phyloP scores from a whole-genome alignment of 2,329 filamentous ascomycete genomes.

The Scytalidium lignicola region DNA sequence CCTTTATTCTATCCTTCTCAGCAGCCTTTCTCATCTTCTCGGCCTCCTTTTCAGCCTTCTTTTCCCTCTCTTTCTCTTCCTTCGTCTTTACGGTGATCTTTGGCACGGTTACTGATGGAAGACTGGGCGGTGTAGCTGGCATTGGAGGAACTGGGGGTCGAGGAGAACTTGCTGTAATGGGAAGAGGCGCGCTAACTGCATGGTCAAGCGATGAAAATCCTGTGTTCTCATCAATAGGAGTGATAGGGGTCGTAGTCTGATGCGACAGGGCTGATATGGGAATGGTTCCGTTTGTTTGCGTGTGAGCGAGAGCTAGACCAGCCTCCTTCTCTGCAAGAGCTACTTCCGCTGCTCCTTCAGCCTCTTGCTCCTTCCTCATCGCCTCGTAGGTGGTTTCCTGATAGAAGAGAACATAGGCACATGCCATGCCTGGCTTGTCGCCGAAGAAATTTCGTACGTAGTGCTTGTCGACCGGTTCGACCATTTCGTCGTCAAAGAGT shows the following conservation, averaged over 20 bases:
- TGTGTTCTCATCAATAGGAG: slow-evolving; percentile 44
- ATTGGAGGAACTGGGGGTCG: not conserved
- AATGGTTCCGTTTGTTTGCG: slow-evolving; percentile 37
- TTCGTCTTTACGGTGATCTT: slow-evolving; percentile 37
- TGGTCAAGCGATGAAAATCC: slow-evolving; percentile 58
- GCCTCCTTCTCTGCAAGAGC: slow-evolving; percentile 52
- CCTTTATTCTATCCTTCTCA: slow-evolving; percentile 23
- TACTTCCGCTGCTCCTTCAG: slow-evolving; percentile 62
- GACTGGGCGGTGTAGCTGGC: slow-evolving; percentile 4
- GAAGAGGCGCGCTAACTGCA: slow-evolving; percentile 56
- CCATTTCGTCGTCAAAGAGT: slow-evolving; percentile 96
- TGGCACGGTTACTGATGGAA: not conserved
- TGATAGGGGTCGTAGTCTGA: slow-evolving; percentile 44
- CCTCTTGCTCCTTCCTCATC: slow-evolving; percentile 72
- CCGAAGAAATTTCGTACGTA: slow-evolving; percentile 98
- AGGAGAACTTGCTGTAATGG: slow-evolving; percentile 8
- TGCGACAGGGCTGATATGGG: slow-evolving; percentile 38
- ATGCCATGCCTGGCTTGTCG: slow-evolving; percentile 83
- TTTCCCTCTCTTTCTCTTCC: slow-evolving; percentile 60
- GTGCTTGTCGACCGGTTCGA: slow-evolving; percentile 93
- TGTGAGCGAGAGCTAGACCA: slow-evolving; percentile 46
- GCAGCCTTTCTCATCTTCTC: slow-evolving; percentile 35
- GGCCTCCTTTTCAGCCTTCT: slow-evolving; percentile 59
- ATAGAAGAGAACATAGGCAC: slow-evolving; percentile 96
- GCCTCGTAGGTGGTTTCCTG: slow-evolving; percentile 77